Evolutionary conservation across 139 green algal species (phyloP).

Genomic region (Picochlorum sp.): DNA sequence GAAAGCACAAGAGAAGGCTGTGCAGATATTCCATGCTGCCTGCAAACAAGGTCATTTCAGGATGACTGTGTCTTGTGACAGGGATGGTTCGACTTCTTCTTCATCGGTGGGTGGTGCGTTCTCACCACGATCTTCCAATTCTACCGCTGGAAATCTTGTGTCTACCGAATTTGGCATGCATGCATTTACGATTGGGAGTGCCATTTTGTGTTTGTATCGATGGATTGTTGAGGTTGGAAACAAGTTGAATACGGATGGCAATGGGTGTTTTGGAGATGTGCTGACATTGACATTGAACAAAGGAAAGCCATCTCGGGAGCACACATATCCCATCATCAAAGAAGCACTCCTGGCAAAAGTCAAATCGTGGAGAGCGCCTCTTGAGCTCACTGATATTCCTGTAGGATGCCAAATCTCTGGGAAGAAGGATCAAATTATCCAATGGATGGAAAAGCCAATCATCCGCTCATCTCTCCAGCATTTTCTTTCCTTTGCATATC

Average conservation of each 20-base stretch:
- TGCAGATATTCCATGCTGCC: constrained; percentile 27
- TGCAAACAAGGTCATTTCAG: constrained; percentile 31
- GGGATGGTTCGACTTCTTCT: not conserved
- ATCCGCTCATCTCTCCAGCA: not conserved
- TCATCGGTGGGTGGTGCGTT: not conserved
- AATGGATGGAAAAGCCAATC: constrained; percentile 12
- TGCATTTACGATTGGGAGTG: constrained; percentile 38
- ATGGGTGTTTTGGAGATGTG: not conserved
- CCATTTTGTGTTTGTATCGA: constrained; percentile 33
- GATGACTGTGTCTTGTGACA: constrained; percentile 22
- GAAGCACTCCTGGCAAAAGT: constrained; percentile 25
- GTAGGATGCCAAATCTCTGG: constrained; percentile 24
- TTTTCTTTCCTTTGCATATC: no score
- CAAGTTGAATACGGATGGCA: constrained; percentile 19
- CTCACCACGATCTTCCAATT: not conserved
- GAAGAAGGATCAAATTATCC: constrained; percentile 2
- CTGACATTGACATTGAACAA: constrained; percentile 33
- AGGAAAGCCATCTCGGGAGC: constrained; percentile 36
- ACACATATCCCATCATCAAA: constrained; percentile 34
- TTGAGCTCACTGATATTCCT: constrained; percentile 15
- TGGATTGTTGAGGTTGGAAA: constrained; percentile 38
- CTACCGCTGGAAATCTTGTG: not conserved
- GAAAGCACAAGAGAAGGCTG: constrained; percentile 25
- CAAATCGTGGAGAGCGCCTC: constrained; percentile 22
- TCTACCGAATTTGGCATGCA: constrained; percentile 41